These are phyloP conservation scores for Apostasia shenzhenica DNA, from an alignment of 106 monocot species.

Conservation along the genomic window DNA sequence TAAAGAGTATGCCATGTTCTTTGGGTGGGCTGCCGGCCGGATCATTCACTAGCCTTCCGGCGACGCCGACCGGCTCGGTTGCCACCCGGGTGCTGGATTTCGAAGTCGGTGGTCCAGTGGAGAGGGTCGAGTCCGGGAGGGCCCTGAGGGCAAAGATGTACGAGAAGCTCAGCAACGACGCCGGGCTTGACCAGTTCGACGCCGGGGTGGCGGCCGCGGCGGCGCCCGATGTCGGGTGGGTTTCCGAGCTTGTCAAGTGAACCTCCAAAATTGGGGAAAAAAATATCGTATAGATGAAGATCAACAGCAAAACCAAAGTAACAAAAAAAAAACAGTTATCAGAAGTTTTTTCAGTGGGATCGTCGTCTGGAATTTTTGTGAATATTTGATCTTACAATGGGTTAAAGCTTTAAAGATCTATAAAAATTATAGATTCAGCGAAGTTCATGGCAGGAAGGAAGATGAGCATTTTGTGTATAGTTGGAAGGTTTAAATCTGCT, in stretches of 20 bases:
- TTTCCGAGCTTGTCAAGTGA: slow-evolving; percentile 31
- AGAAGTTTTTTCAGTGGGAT: too few relatives aligned
- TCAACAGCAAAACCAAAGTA: too few relatives aligned
- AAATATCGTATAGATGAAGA: neutral
- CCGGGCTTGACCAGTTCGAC: neutral
- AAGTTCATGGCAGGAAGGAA: too few relatives aligned
- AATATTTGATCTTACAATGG: too few relatives aligned
- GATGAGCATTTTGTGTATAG: too few relatives aligned
- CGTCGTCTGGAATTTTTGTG: too few relatives aligned
- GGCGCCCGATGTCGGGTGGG: slow-evolving; percentile 32
- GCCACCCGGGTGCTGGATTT: neutral
- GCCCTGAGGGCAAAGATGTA: slow-evolving; percentile 28
- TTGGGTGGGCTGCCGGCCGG: neutral
- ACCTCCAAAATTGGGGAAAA: neutral
- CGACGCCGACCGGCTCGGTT: slow-evolving; percentile 11
- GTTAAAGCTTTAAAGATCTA: too few relatives aligned
- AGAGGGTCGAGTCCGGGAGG: slow-evolving; percentile 25
- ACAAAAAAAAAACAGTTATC: too few relatives aligned
- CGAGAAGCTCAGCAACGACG: slow-evolving; percentile 27
- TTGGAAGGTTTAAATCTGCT: too few relatives aligned
- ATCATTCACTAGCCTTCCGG: slow-evolving; percentile 16
- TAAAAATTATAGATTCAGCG: too few relatives aligned
- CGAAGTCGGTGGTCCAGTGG: slow-evolving; percentile 6
- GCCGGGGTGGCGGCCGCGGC: neutral
- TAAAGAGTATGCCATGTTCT: neutral